Evolutionary conservation across 164 flowering plant genomes (phyloP).

Genomic region (Tetrastigma voinierianum): DNA sequence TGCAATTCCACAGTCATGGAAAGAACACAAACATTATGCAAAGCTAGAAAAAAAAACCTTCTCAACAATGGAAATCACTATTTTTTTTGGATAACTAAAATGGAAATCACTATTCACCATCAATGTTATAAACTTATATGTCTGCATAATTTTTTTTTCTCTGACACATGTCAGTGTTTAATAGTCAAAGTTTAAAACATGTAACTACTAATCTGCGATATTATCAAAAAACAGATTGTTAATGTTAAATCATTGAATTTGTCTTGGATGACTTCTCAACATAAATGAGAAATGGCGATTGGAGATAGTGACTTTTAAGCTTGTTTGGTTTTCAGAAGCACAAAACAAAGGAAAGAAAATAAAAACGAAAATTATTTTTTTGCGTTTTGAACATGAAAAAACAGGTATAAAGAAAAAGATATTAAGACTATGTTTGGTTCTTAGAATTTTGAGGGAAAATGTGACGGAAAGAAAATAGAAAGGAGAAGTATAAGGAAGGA

Average conservation of each 20-base stretch:
- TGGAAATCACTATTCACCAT: background rate
- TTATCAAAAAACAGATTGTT: background rate
- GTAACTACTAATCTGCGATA: background rate
- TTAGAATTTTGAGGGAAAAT: too few relatives aligned
- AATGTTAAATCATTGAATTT: background rate
- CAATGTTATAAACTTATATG: too few relatives aligned
- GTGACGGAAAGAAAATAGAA: too few relatives aligned
- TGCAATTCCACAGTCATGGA: conserved; percentile 28
- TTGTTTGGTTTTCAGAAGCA: too few relatives aligned
- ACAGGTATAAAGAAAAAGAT: too few relatives aligned
- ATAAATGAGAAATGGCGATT: background rate
- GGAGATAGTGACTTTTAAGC: background rate
- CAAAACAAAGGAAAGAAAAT: too few relatives aligned
- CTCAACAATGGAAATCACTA: background rate
- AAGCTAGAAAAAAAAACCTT: background rate
- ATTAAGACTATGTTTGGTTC: too few relatives aligned
- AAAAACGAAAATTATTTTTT: too few relatives aligned
- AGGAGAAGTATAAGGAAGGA: too few relatives aligned
- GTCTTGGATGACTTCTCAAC: background rate
- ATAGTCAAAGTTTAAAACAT: background rate
- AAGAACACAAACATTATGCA: background rate
- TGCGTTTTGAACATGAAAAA: too few relatives aligned
- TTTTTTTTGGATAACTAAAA: too few relatives aligned
- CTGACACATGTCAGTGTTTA: background rate
- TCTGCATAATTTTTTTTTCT: background rate